Evolutionary conservation across 208 protist genomes (phyloP).

Genomic region (Leishmania tarentolae): DNA sequence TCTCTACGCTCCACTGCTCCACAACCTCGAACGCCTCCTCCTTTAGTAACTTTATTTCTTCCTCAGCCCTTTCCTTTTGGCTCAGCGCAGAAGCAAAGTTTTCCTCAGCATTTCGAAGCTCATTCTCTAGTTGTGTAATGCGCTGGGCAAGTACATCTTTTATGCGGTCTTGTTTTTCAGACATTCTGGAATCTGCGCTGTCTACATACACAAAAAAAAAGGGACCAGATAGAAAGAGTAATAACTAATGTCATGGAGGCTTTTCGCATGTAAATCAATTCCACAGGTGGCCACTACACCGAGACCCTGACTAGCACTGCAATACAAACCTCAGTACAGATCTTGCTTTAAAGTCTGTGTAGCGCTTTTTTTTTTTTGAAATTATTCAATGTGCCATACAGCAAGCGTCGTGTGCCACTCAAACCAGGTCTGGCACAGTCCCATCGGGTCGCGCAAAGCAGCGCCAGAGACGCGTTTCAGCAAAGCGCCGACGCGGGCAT

Average conservation of each 20-base stretch:
- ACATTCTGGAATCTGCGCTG: conserved; percentile 21
- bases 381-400: not conserved
- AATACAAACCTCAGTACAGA: not conserved
- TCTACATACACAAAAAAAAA: not conserved
- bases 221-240: conserved; percentile 22
- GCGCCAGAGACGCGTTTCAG: not conserved
- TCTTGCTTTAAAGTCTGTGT: not conserved
- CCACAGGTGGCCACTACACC: no score
- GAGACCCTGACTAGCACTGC: no score
- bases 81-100: conserved; percentile 16
- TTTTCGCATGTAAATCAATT: not conserved
- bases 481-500: not conserved
- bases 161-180: conserved; percentile 55
- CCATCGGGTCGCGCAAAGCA: not conserved
- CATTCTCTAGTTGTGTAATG: conserved; percentile 73
- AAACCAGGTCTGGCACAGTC: not conserved
- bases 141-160: conserved; percentile 63
- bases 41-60: conserved; percentile 56
- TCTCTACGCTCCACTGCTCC: conserved; percentile 69
- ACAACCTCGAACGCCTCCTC: conserved; percentile 74
- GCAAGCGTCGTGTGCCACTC: not conserved
- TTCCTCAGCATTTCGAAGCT: conserved; percentile 41
- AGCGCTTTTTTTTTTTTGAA: not conserved
- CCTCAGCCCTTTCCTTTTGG: conserved; percentile 48
- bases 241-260: not conserved